Evolutionary conservation across 1,284 basidiomycete genomes (phyloP).

Genomic region (Microbotryum lychnidis-dioicae): DNA sequence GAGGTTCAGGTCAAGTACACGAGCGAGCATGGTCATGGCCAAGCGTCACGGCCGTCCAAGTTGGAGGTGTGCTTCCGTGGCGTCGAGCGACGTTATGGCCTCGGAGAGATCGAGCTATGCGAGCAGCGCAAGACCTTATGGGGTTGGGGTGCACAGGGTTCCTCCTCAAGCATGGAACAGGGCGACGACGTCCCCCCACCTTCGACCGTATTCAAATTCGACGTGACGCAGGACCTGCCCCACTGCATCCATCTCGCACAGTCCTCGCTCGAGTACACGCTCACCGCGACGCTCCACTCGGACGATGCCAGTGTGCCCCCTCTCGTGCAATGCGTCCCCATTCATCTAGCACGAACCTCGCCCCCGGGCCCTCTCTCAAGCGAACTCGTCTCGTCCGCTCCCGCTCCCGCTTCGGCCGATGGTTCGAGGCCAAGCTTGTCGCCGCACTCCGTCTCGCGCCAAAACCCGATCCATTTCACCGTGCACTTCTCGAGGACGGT

Average conservation of each 20-base stretch:
- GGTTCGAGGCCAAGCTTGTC: not conserved
- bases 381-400: not conserved
- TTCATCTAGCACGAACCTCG: conserved; percentile 23
- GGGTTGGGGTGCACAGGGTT: conserved; percentile 12
- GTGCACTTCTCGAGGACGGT: conserved; percentile 11
- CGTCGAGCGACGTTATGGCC: conserved; percentile 16
- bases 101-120: conserved; percentile 66
- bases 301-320: not conserved
- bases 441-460: conserved; percentile 3
- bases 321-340: conserved; percentile 7
- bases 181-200: conserved; percentile 11
- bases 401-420: not conserved
- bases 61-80: conserved; percentile 20
- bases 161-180: not conserved
- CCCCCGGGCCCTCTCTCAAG: conserved; percentile 8
- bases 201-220: conserved; percentile 16
- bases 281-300: conserved; percentile 13
- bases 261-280: conserved; percentile 25
- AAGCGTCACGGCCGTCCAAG: not conserved
- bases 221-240: conserved; percentile 26
- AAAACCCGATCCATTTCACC: conserved; percentile 7
- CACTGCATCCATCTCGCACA: conserved; percentile 23
- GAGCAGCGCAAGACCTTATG: conserved; percentile 34
- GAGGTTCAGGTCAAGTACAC: conserved; percentile 26
- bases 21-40: not conserved